Base-by-base conservation (phyloP, 306 rosid genomes). In the Quillaja saponaria region DNA sequence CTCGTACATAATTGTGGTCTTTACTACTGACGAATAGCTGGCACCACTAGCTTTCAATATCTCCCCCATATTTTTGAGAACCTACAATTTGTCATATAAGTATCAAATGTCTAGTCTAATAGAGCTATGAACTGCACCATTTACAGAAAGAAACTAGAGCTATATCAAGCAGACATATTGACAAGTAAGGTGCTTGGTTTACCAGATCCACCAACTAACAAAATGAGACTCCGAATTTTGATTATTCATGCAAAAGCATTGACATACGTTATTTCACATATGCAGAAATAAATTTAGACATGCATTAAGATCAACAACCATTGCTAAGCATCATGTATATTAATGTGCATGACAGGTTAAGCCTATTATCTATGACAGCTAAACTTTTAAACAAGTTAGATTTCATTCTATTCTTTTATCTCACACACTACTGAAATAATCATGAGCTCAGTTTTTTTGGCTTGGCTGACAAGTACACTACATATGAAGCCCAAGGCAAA, bases 1-100 rank as follows among this genome's bases (percentile, higher is more conserved):
- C 44, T 41, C 79, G 34, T 82, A 91, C 98, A 91, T 65, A 42
- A 91, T 91, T 41, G 98, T 91, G 13, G 98, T 91, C 80, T 92
- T 92, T 34, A 92, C 98, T 68, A 92, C 98, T 4, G 98, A 81
- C 12, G 90, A 73, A 53, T 84, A 88, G 78, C 70, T 62, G 8
- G 86, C 84, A 59, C 95, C 96, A 55, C 98, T 78, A 4, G 90
- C 87, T 75, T 81, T 88, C 66, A 92, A 76, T 74, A 92, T 92
- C 78, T 92, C 98, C 25, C 96, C 98, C 82, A 88, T 86, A 61
- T 92, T 88, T 82, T 86, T 92, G 0, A 92, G 90, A 71, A 92
- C 68, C 96, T 92, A 71, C 53, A 52, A 37, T 18, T 40, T 67
- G 31, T 12, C 44, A 39, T 25, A 39, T 39, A 8, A 2, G 2